These are phyloP conservation scores for Chlamydomonas sp. DNA, from an alignment of 139 green algal genomes.

Conservation along the genomic window DNA sequence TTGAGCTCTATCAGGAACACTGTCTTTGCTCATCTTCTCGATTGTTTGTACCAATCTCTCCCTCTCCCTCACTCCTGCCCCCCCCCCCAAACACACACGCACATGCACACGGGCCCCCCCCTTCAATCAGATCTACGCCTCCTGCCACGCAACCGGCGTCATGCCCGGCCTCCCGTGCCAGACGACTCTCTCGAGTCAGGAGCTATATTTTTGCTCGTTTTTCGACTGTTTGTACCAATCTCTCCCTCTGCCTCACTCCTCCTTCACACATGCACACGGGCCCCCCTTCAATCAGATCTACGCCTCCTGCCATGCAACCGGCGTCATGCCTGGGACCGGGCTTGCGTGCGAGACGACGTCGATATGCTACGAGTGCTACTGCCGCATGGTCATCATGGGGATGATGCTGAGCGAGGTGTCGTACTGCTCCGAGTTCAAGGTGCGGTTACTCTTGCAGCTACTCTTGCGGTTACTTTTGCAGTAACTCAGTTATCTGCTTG, in stretches of 20 bases:
- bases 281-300: conserved; percentile 14
- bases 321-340: no score
- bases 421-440: conserved; percentile 24
- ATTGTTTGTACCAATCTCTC: no score
- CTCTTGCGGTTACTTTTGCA: no score
- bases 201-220: no score
- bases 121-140: conserved; percentile 14
- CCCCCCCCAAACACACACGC: neutral
- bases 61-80: neutral
- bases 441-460: no score
- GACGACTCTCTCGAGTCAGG: no score
- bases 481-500: no score
- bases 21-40: no score
- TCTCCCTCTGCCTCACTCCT: neutral
- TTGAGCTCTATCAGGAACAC: no score
- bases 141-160: conserved; percentile 18
- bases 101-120: neutral
- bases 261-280: no score
- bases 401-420: neutral
- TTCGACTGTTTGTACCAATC: no score
- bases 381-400: conserved; percentile 4
- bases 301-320: conserved; percentile 16
- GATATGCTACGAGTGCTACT: conserved; percentile 51
- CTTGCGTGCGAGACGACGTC: conserved; percentile 18
- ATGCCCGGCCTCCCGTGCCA: conserved; percentile 13